Conservation (phyloP, 2,329 filamentous ascomycete genomes). For the Trichoderma semiorbis region DNA sequence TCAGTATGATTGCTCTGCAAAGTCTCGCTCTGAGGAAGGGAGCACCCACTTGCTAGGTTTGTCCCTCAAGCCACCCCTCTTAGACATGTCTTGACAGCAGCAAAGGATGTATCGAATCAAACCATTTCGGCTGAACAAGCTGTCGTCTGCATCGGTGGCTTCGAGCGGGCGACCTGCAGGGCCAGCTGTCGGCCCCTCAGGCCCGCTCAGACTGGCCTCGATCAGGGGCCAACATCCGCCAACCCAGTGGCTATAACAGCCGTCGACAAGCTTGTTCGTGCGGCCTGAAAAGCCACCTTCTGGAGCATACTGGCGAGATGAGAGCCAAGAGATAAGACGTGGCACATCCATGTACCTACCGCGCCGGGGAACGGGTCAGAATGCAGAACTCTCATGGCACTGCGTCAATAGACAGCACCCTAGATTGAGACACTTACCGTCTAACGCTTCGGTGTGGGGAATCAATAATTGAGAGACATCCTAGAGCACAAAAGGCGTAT, state of each 20-base stretch:
- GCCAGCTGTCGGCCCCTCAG: constrained; percentile 33
- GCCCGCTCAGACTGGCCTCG: constrained; percentile 68
- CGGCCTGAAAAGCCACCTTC: constrained; percentile 92
- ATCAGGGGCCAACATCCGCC: constrained; percentile 91
- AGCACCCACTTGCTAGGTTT: constrained; percentile 80
- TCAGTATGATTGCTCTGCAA: constrained; percentile 2
- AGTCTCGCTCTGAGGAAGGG: not conserved
- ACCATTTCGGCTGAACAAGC: constrained; percentile 76
- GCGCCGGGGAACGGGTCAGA: constrained; percentile 30
- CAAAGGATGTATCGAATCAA: constrained; percentile 84
- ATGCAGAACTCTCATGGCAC: constrained; percentile 29
- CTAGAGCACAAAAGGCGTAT: constrained; percentile 92
- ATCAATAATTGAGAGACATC: constrained; percentile 81
- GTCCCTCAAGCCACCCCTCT: constrained; percentile 79
- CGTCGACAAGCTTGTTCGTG: constrained; percentile 96
- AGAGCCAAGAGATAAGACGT: constrained; percentile 80
- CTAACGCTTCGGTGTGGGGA: constrained; percentile 71
- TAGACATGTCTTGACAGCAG: constrained; percentile 74
- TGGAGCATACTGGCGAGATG: constrained; percentile 80
- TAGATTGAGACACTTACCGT: constrained; percentile 50
- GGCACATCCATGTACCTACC: constrained; percentile 71
- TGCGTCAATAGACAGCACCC: constrained; percentile 32
- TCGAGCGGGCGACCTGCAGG: constrained; percentile 28
- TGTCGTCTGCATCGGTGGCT: constrained; percentile 35
- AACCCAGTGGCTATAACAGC: constrained; percentile 98